Evolutionary conservation across 805 yeast genomes (phyloP), one percentile per base, ranked within the genome.

Genomic region (Torulaspora gathmanii): DNA sequence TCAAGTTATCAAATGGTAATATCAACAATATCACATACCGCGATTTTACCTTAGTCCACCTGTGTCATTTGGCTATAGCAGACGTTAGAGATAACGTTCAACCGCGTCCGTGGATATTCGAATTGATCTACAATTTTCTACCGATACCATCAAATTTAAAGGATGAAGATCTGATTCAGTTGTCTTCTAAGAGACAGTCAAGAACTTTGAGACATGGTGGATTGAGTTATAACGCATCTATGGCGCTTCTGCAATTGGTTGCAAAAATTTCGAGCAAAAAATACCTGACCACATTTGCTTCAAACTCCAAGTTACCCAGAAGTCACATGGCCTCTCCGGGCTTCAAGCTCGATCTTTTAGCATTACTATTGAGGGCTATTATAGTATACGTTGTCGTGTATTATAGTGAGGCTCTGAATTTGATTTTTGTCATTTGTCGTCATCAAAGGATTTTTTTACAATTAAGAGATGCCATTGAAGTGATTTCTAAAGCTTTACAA

Each of bases 61-160:
- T 79, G 5, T 73, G 80, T 37, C 65, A 66, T 19, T 54, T 76
- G 28, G 53, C 80, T 5, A 51, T 60, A 15, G 44, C 63, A 22
- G 71, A 72, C 49, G 56, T 73, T 11, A 63, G 77, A 3, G 50
- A 42, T n/a, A 63, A 63, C 40, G 13, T 38, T 7, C 55, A 57
- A 22, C 57, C 61, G 12, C 56, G 59, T 15, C 74, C 80, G 0
- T 73, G 80, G 10, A 63, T 79, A 29, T 73, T 77, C 40, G 85
- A 84, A 55, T 69, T 77, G 40, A 60, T 83, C 7, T 83, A 81
- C 63, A 84, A 85, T 56, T 55, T 83, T 40, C 64, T 85, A 11
- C 80, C 78, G 2, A 56, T 73, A 11, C 64, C 66, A 16, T 40
- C 55, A 3, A 51, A 47, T 20, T 29, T 46, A 10, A 44, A 44